Conservation (phyloP, 2,329 filamentous ascomycete species). For the Xylariales sp. region DNA sequence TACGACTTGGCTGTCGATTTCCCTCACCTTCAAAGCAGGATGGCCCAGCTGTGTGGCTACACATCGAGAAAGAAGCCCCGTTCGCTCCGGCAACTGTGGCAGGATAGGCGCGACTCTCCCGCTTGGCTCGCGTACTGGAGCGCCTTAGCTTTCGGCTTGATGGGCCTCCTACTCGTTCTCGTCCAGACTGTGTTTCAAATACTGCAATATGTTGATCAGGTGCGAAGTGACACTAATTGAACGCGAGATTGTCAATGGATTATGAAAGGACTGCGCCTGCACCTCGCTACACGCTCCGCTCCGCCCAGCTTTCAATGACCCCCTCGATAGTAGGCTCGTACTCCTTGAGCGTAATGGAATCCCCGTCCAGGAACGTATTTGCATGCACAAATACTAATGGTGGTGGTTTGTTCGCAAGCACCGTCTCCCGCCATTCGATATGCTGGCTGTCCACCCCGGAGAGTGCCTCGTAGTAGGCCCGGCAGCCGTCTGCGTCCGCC, state of each 20-base stretch:
- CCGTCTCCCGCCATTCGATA: slow-evolving; percentile 65
- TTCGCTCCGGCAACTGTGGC: slow-evolving; percentile 37
- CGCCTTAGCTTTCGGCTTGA: slow-evolving; percentile 38
- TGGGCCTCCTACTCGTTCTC: slow-evolving; percentile 36
- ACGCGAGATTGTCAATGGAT: neutral
- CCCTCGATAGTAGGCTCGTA: slow-evolving; percentile 67
- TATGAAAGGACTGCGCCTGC: neutral
- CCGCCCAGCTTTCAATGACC: slow-evolving; percentile 63
- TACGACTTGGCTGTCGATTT: slow-evolving; percentile 40
- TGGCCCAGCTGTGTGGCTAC: slow-evolving; percentile 30
- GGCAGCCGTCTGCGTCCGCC: slow-evolving; percentile 65
- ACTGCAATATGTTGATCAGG: slow-evolving; percentile 33
- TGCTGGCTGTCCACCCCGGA: slow-evolving; percentile 65
- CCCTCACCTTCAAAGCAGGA: slow-evolving; percentile 33
- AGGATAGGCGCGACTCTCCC: slow-evolving; percentile 43
- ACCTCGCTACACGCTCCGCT: slow-evolving; percentile 44
- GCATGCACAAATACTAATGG: slow-evolving; percentile 72
- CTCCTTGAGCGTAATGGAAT: slow-evolving; percentile 62
- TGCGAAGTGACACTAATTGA: neutral
- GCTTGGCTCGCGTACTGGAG: slow-evolving; percentile 44
- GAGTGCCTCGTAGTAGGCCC: slow-evolving; percentile 67
- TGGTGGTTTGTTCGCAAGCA: slow-evolving; percentile 67
- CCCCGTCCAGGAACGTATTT: slow-evolving; percentile 62
- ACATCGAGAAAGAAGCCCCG: slow-evolving; percentile 32
- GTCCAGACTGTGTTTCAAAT: slow-evolving; percentile 43